Evolutionary conservation across 2,329 filamentous ascomycete species (phyloP), one percentile per base, ranked within the genome.

Genomic region (Didymella arachidicola): DNA sequence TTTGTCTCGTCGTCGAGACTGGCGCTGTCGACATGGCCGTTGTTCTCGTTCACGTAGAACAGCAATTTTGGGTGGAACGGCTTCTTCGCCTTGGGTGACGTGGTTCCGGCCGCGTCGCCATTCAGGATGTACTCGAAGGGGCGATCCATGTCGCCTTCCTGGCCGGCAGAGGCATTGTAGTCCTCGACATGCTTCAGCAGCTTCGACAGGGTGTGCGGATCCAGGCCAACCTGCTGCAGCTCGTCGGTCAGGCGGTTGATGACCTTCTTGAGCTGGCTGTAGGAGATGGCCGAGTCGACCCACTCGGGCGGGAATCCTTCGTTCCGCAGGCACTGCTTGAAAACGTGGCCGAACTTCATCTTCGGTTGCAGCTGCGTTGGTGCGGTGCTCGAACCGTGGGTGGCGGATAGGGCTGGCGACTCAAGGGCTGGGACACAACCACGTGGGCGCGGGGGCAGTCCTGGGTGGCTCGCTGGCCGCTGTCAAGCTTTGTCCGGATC

Each of bases 261-360:
- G 77, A 90, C 91, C 80, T 96, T 96, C 78, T 96, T 96, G 56
- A 96, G 84, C 76, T 92, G 86, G 43, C 89, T 85, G 75, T 96
- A 96, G 2, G 90, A 91, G 61, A 96, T 91, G 47, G 92, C 92
- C 27, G 87, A 88, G 43, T 89, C 83, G 47, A 93, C 78, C 85
- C 84, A 87, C 72, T 89, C 87, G 48, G 85, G 79, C 7, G 92
- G 92, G 73, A 92, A 96, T 64, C 86, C 89, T 82, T 91, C 89
- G 64, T 81, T 84, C 62, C 85, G 81, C 61, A 96, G 83, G 48
- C 85, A 84, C 68, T 89, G 85, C 72, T 88, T 87, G 74, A 92
- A 95, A 70, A 88, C 85, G 73, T 90, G 90, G 27, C 88, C 91
- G 77, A 96, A 96, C 82, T 96, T 96, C 92, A 96, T 96, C 0